Base-by-base conservation (phyloP, 1,139 yeast genomes). In the Starmera stellimalicola region DNA sequence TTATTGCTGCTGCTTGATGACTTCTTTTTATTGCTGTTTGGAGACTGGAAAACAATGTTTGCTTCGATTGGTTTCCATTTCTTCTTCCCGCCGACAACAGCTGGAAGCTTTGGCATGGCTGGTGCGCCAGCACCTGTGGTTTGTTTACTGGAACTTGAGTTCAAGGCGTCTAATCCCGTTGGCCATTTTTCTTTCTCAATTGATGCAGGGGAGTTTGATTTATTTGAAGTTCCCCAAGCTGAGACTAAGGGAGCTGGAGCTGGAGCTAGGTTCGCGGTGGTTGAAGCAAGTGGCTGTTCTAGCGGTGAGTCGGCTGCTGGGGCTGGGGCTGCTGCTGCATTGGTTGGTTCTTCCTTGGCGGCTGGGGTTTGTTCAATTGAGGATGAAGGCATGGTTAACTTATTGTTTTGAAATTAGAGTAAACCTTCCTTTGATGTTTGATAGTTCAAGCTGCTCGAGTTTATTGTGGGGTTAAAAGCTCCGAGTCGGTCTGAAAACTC, bases 51-150 rank as follows among this genome's bases (percentile, higher is more conserved):
- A 19, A 44, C 48, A 18, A 51, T 47, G 7, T 43, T 45, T 11
- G 57, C 55, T 17, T 47, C 49, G 19, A 41, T 45, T n/a, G 55
- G 55, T n/a, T 50, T 40, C 57, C 57, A 52, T 30, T 51, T 52
- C 20, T 50, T 55, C 30, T 47, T 50, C 10, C 48, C 50, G 4
- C 26, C 32, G 20, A 26, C 7, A 16, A 16, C 16, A 11, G 29
- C 4, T 15, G 33, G 25, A 25, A 7, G 12, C 14, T 30, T 44
- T 11, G 43, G 31, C n/a, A 27, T 20, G 3, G 28, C 14, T 17
- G 33, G 5, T 11, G 30, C 8, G 12, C 11, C 22, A 15, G 33
- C 31, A 11, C 23, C 10, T 8, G 16, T 38, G 12, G 37, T 20
- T 32, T 17, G 33, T 19, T 18, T 11, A 22, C 12, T 16, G 26